A percentile compares a stretch with the other conserved stretches of the same genome.
phyloP scores from a whole-genome alignment of 2,329 filamentous ascomycete genomes.

The Pseudopyrenochaeta lycopersici region DNA sequence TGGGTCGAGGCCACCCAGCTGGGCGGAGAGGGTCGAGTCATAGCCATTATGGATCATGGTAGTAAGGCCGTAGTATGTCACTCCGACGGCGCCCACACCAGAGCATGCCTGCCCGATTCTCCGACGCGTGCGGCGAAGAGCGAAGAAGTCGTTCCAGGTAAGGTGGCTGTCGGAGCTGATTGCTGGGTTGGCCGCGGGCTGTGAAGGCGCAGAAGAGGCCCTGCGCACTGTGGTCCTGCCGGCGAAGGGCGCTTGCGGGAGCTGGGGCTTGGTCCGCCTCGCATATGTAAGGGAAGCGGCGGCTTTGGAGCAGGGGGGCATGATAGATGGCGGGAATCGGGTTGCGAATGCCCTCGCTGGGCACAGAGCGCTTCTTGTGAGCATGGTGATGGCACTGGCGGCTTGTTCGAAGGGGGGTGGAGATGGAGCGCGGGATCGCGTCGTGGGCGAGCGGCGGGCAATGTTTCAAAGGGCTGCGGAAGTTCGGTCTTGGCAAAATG shows the following conservation, averaged over 20 bases:
- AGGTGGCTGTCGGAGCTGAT: slow-evolving; percentile 41
- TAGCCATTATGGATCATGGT: slow-evolving; percentile 75
- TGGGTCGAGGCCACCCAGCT: slow-evolving; percentile 87
- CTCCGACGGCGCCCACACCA: slow-evolving; percentile 68
- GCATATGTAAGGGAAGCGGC: slow-evolving; percentile 40
- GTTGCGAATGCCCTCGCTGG: slow-evolving; percentile 40
- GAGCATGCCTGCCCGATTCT: slow-evolving; percentile 84
- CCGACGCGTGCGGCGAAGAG: slow-evolving; percentile 83
- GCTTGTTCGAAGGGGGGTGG: neutral
- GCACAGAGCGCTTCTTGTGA: slow-evolving; percentile 41
- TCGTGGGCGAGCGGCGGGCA: too few species aligned
- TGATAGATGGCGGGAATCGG: slow-evolving; percentile 37
- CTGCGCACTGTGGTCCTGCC: slow-evolving; percentile 23
- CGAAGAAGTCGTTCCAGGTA: slow-evolving; percentile 91
- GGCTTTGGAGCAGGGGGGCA: slow-evolving; percentile 32
- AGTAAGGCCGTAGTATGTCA: slow-evolving; percentile 70
- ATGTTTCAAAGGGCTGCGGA: too few species aligned
- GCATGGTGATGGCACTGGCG: slow-evolving; percentile 29
- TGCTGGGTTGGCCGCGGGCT: slow-evolving; percentile 22
- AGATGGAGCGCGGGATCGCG: too few species aligned
- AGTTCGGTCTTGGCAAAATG: too few species aligned
- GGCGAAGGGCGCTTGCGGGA: slow-evolving; percentile 16
- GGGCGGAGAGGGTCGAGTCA: slow-evolving; percentile 70
- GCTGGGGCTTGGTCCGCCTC: slow-evolving; percentile 32
- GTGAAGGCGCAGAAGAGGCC: slow-evolving; percentile 33